phyloP scores from a whole-genome alignment of 257 asterid genomes.

The Petunia axillaris region DNA sequence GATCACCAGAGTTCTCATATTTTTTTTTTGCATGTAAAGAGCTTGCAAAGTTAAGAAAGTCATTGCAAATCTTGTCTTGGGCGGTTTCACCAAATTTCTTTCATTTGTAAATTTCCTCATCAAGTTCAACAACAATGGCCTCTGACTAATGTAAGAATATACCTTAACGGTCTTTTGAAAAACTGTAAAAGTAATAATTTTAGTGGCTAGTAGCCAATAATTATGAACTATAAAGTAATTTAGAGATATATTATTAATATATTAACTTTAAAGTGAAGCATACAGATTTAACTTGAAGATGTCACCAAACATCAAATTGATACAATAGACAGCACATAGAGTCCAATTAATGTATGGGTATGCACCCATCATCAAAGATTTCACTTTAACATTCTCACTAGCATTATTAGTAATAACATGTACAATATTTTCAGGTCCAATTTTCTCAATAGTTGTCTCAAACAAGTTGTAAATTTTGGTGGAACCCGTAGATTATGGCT shows the following conservation, averaged over 20 bases:
- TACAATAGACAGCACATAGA: neutral
- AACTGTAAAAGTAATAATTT: too few species aligned
- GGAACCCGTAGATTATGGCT: neutral
- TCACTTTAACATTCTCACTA: neutral
- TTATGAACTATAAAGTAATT: neutral
- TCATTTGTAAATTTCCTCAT: neutral
- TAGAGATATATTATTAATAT: neutral
- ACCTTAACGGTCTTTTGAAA: too few species aligned
- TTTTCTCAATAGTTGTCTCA: neutral
- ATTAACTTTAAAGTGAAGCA: neutral
- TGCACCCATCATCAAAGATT: neutral
- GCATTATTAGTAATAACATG: neutral
- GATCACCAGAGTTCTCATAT: neutral
- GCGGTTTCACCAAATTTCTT: neutral
- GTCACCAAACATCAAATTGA: neutral
- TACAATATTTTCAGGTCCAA: neutral
- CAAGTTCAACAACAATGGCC: too few species aligned
- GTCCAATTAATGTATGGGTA: neutral
- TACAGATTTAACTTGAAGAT: neutral
- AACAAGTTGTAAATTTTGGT: neutral
- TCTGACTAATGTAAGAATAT: too few species aligned
- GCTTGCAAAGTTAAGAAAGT: neutral
- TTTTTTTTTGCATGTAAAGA: neutral
- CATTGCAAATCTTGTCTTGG: neutral
- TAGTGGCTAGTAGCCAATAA: too few species aligned